phyloP scores from a whole-genome alignment of 2,329 filamentous ascomycete species.

The Lachnellula cervina region DNA sequence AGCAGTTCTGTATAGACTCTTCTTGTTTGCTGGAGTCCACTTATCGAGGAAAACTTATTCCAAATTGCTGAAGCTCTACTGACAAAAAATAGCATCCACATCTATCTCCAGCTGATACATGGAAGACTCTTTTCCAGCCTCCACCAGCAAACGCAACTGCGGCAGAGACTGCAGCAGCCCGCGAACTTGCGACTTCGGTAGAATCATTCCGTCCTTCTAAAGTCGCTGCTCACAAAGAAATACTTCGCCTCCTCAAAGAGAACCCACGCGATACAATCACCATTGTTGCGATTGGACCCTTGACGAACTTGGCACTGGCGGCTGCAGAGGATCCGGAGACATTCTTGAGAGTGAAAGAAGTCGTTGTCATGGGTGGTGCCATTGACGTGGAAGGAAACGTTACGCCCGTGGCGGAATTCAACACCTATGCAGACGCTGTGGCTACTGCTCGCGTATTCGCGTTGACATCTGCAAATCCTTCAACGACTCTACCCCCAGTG shows the following conservation, averaged over 20 bases:
- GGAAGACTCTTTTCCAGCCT: slow-evolving; percentile 62
- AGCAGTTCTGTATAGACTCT: background rate
- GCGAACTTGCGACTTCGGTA: slow-evolving; percentile 30
- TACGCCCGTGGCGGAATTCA: slow-evolving; percentile 87
- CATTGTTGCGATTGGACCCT: slow-evolving; percentile 83
- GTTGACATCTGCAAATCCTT: slow-evolving; percentile 67
- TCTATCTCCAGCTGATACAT: slow-evolving; percentile 67
- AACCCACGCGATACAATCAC: slow-evolving; percentile 80
- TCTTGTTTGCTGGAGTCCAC: too few relatives aligned
- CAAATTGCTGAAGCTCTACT: slow-evolving; percentile 3
- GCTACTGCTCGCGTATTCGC: slow-evolving; percentile 74
- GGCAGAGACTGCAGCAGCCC: slow-evolving; percentile 34
- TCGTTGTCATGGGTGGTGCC: slow-evolving; percentile 93
- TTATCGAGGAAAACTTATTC: background rate
- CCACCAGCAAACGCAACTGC: slow-evolving; percentile 42
- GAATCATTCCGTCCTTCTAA: slow-evolving; percentile 72
- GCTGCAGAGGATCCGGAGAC: slow-evolving; percentile 84
- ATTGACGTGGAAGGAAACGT: slow-evolving; percentile 77
- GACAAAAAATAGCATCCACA: slow-evolving; percentile 56
- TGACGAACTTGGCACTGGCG: slow-evolving; percentile 90
- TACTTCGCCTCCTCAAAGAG: slow-evolving; percentile 77
- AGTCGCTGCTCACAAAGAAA: slow-evolving; percentile 72
- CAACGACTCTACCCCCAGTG: slow-evolving; percentile 73
- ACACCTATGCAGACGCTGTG: slow-evolving; percentile 82
- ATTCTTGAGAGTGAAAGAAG: slow-evolving; percentile 82